phyloP scores from a whole-genome alignment of 805 yeast genomes.

The Priceomyces melissophilus region DNA sequence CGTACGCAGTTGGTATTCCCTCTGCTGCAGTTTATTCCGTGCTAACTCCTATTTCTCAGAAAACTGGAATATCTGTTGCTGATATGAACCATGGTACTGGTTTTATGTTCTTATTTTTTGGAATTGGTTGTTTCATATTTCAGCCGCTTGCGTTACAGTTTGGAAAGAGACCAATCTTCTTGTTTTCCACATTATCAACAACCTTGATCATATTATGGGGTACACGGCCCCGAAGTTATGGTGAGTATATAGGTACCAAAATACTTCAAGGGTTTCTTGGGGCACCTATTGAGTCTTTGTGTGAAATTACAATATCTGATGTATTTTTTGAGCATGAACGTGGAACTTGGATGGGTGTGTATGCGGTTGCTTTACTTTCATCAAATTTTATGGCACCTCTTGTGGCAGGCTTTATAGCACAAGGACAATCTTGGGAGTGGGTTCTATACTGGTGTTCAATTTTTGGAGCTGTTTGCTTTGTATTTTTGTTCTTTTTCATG shows the following conservation, averaged over 20 bases:
- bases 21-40: conserved; percentile 14
- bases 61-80: conserved; percentile 10
- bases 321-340: conserved; percentile 51
- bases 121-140: conserved; percentile 42
- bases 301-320: conserved; percentile 48
- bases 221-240: conserved; percentile 22
- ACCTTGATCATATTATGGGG: conserved; percentile 3
- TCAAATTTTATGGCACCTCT: conserved; percentile 21
- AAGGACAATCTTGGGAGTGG: conserved; percentile 25
- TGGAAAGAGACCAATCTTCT: conserved; percentile 47
- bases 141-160: conserved; percentile 50
- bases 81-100: conserved; percentile 5
- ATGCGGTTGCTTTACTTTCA: conserved; percentile 2
- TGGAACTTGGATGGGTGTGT: conserved; percentile 13
- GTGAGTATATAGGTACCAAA: conserved; percentile 22
- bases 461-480: conserved; percentile 19
- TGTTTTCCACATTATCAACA: conserved; percentile 18
- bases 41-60: conserved; percentile 12
- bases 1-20: conserved; percentile 14
- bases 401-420: conserved; percentile 26
- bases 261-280: conserved; percentile 28
- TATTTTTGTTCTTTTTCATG: conserved; percentile 24
- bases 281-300: conserved; percentile 46
- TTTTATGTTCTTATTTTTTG: conserved; percentile 4
- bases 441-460: conserved; percentile 29